Percentiles rank a stretch among this genome's conserved stretches.
Conservation (phyloP, 441 rosid genomes). For the Pelargonium fulgidum region DNA sequence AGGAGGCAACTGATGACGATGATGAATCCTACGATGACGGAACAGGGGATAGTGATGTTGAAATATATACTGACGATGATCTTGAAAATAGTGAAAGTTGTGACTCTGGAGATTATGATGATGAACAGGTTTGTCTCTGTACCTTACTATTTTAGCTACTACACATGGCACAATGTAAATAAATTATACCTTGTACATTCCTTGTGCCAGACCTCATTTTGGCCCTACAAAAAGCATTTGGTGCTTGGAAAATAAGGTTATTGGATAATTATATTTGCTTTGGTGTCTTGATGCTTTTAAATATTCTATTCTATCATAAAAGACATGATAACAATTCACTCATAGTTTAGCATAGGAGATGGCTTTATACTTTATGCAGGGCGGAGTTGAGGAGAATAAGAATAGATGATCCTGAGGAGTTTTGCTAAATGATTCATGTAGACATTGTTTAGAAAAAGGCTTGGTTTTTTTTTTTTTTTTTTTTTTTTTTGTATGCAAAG, state of each 20-base stretch:
- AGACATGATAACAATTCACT: too few species aligned
- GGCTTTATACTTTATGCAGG: too few species aligned
- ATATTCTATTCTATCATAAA: neutral
- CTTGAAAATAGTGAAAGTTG: slow-evolving; percentile 38
- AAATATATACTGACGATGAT: slow-evolving; percentile 44
- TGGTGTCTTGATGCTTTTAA: neutral
- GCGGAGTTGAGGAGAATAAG: too few species aligned
- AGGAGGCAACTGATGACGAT: slow-evolving; percentile 79
- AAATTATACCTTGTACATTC: neutral
- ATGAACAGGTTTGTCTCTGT: slow-evolving; percentile 40
- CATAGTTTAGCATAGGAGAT: too few species aligned
- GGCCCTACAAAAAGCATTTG: neutral
- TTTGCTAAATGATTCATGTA: too few species aligned
- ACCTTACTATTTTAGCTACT: slow-evolving; percentile 13
- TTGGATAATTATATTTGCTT: slow-evolving; percentile 1
- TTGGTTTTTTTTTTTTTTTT: too few species aligned
- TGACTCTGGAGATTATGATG: slow-evolving; percentile 37
- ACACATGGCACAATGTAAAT: slow-evolving; percentile 9
- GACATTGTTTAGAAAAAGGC: too few species aligned
- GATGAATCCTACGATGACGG: slow-evolving; percentile 72
- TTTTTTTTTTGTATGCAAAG: neutral
- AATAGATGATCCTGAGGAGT: too few species aligned
- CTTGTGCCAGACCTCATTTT: neutral
- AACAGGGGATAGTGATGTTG: slow-evolving; percentile 27
- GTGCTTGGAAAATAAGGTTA: neutral